A percentile compares a stretch with the other conserved stretches of the same genome.
Evolutionary conservation across 225 moss, liverwort and hornwort genomes (phyloP).

Genomic region (Polytrichum formosum): DNA sequence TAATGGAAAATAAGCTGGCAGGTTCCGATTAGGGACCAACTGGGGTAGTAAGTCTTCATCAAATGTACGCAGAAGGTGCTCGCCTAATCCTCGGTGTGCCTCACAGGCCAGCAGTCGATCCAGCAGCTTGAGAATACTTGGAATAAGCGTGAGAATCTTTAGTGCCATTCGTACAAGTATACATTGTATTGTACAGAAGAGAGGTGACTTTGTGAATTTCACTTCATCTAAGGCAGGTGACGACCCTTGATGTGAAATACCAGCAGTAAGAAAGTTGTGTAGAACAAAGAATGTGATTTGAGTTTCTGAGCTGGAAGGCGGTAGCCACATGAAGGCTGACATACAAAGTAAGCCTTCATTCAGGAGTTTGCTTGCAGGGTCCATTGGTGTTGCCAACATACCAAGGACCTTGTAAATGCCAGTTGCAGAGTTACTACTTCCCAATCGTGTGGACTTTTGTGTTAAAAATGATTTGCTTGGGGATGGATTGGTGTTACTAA

Average conservation of each 20-base stretch:
- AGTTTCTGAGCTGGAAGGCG: constrained; percentile 89
- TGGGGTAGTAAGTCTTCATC: constrained; percentile 80
- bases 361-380: constrained; percentile 62
- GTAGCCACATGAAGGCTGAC: constrained; percentile 91
- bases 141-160: constrained; percentile 65
- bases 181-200: constrained; percentile 71
- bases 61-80: constrained; percentile 79
- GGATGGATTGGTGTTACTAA: constrained; percentile 10
- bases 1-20: constrained; percentile 89
- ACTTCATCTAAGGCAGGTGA: constrained; percentile 33
- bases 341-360: constrained; percentile 77
- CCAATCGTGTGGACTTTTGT: neutral
- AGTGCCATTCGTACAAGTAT: constrained; percentile 75
- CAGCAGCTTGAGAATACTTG: constrained; percentile 75
- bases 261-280: constrained; percentile 82
- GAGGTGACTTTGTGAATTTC: constrained; percentile 48
- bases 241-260: constrained; percentile 52
- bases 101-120: constrained; percentile 81
- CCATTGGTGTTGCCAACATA: constrained; percentile 34
- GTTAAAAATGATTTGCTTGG: neutral
- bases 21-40: constrained; percentile 51
- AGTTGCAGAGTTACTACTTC: constrained; percentile 14
- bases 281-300: constrained; percentile 78
- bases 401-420: constrained; percentile 51
- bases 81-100: constrained; percentile 67